Evolutionary conservation across 106 monocot species (phyloP).

Genomic region (Apostasia shenzhenica): DNA sequence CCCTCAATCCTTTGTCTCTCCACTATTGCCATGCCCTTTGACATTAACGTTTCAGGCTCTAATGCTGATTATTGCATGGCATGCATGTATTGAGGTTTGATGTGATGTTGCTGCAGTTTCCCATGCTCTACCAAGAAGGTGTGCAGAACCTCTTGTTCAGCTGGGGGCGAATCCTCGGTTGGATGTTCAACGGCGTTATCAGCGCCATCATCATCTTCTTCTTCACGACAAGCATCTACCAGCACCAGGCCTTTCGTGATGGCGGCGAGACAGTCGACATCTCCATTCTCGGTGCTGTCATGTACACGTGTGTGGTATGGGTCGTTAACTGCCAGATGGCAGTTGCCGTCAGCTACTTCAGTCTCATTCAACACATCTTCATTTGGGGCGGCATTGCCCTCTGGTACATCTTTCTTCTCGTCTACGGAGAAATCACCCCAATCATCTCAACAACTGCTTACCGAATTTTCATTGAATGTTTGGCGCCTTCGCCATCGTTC

Average conservation of each 20-base stretch:
- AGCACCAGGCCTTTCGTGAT: conserved; percentile 19
- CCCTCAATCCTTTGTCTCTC: too few relatives aligned
- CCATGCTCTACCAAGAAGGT: conserved; percentile 23
- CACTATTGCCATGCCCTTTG: too few relatives aligned
- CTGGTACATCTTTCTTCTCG: conserved; percentile 72
- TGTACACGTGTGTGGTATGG: conserved; percentile 93
- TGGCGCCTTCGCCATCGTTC: conserved; percentile 46
- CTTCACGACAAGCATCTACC: conserved; percentile 9
- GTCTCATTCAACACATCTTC: conserved; percentile 86
- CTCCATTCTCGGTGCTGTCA: conserved; percentile 39
- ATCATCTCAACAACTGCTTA: conserved; percentile 44
- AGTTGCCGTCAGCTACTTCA: conserved; percentile 74
- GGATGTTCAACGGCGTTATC: conserved; percentile 24
- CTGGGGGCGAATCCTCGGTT: conserved; percentile 18
- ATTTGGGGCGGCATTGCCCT: conserved; percentile 84
- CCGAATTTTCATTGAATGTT: conserved; percentile 59
- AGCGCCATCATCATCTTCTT: conserved; percentile 22
- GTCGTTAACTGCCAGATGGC: conserved; percentile 98
- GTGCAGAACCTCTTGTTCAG: conserved; percentile 23
- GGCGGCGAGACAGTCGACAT: conserved; percentile 36
- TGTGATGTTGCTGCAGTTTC: conserved; percentile 11
- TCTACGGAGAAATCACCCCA: conserved; percentile 55
- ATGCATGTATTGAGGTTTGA: too few relatives aligned
- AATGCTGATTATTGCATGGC: too few relatives aligned
- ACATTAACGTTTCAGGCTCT: too few relatives aligned